Conservation (phyloP, 148 eudicot species). For the Hydrangea macrophylla region DNA sequence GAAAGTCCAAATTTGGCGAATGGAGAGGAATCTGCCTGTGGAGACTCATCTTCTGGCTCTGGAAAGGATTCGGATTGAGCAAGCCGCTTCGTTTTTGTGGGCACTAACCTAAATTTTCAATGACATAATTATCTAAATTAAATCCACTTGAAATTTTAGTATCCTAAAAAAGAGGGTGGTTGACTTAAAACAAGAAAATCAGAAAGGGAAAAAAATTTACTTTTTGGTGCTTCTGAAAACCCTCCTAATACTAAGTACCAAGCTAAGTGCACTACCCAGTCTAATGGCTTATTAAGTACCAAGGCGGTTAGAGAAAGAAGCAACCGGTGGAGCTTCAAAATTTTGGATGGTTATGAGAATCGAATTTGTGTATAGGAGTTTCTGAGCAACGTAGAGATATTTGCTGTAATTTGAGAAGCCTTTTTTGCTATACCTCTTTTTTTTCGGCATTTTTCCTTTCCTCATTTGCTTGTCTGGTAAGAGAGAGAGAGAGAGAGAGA, state of each 20-base stretch:
- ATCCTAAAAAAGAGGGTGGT: conserved; percentile 20
- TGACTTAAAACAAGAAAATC: not conserved
- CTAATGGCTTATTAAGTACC: not conserved
- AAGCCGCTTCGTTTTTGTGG: conserved; percentile 22
- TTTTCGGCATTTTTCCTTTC: not conserved
- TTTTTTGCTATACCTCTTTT: not conserved
- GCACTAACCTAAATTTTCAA: conserved; percentile 30
- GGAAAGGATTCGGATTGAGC: conserved; percentile 58
- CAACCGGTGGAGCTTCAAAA: conserved; percentile 33
- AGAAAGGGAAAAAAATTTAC: not conserved
- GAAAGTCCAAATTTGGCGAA: conserved; percentile 31
- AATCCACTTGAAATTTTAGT: conserved; percentile 19
- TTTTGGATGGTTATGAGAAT: conserved; percentile 38
- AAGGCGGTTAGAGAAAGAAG: conserved; percentile 24
- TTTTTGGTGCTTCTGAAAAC: conserved; percentile 10
- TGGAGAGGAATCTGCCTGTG: conserved; percentile 48
- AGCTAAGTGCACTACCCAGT: conserved; percentile 9
- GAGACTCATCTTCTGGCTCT: conserved; percentile 51
- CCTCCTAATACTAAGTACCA: not conserved
- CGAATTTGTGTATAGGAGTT: conserved; percentile 14
- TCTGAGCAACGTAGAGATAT: conserved; percentile 6
- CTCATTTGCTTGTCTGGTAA: not conserved
- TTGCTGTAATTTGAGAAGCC: conserved; percentile 9
- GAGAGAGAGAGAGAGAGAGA: too few relatives aligned
- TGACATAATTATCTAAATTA: not conserved